Evolutionary conservation across 257 asterid genomes (phyloP).

Genomic region (Nicotiana noctiflora): DNA sequence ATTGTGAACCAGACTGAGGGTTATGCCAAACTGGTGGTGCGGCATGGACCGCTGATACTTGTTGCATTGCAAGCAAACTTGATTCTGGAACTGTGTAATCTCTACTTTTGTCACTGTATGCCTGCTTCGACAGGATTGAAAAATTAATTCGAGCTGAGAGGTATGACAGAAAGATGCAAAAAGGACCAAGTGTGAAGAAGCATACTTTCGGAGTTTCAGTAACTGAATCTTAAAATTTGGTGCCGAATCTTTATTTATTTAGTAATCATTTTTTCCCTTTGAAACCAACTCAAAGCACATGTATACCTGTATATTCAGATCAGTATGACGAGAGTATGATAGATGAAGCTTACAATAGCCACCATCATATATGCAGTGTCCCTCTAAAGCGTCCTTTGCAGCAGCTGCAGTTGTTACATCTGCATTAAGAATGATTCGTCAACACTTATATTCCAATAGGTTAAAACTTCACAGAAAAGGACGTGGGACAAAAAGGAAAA

Average conservation of each 20-base stretch:
- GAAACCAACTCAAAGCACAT: constrained; percentile 21
- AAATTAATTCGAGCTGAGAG: constrained; percentile 6
- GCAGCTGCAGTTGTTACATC: constrained; percentile 60
- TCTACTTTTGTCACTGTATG: constrained; percentile 79
- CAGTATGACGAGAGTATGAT: constrained; percentile 96
- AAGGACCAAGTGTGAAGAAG: constrained; percentile 17
- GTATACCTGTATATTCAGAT: constrained; percentile 85
- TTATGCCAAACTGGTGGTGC: constrained; percentile 36
- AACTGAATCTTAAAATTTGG: neutral
- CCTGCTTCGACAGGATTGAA: constrained; percentile 29
- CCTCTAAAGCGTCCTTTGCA: constrained; percentile 77
- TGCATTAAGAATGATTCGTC: constrained; percentile 22
- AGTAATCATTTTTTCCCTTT: neutral
- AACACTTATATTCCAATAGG: constrained; percentile 7
- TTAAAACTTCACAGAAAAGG: neutral
- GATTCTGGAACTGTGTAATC: constrained; percentile 62
- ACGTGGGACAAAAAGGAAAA: neutral
- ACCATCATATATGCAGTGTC: constrained; percentile 94
- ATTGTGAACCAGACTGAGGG: constrained; percentile 28
- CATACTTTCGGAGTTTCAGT: constrained; percentile 27
- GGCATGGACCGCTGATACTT: constrained; percentile 24
- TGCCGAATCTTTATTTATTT: neutral
- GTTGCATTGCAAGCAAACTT: constrained; percentile 41
- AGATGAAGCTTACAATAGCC: constrained; percentile 99
- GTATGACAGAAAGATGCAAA: constrained; percentile 1